Percentiles rank a stretch among this genome's conserved stretches.
These are phyloP conservation scores for Teunomyces cretensis DNA, from an alignment of 805 yeast genomes.

Conservation along the genomic window DNA sequence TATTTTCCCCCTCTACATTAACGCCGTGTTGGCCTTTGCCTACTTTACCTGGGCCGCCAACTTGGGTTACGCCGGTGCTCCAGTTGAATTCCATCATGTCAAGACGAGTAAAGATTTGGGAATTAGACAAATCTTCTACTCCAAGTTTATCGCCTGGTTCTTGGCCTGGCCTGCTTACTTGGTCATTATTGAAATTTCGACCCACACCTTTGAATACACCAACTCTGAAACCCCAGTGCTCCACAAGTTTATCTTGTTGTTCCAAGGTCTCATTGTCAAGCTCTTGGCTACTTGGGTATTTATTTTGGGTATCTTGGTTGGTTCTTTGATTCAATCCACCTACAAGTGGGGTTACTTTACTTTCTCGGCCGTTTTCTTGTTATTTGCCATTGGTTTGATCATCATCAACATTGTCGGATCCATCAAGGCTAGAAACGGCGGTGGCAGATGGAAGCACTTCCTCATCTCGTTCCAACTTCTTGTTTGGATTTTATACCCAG, in stretches of 20 bases:
- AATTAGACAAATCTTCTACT: slow-evolving; percentile 55
- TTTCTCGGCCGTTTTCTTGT: slow-evolving; percentile 47
- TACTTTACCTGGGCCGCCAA: slow-evolving; percentile 59
- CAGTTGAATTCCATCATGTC: slow-evolving; percentile 50
- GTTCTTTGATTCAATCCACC: slow-evolving; percentile 50
- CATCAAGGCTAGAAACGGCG: slow-evolving; percentile 4
- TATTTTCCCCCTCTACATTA: slow-evolving; percentile 42
- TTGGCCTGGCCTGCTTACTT: slow-evolving; percentile 48
- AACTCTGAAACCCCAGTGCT: slow-evolving; percentile 29
- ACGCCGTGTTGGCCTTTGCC: slow-evolving; percentile 44
- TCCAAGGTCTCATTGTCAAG: slow-evolving; percentile 42
- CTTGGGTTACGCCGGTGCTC: slow-evolving; percentile 52
- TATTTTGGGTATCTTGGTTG: slow-evolving; percentile 57
- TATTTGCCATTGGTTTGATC: slow-evolving; percentile 39
- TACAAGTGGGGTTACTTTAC: slow-evolving; percentile 73
- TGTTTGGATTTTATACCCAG: slow-evolving; percentile 50
- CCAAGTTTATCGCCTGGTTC: slow-evolving; percentile 59
- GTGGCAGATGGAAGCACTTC: slow-evolving; percentile 5
- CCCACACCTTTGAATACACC: slow-evolving; percentile 29
- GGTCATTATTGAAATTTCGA: slow-evolving; percentile 30
- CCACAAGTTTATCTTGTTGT: slow-evolving; percentile 26
- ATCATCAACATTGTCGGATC: slow-evolving; percentile 8
- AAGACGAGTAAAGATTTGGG: slow-evolving; percentile 26
- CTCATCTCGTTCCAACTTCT: slow-evolving; percentile 33
- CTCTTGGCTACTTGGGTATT: slow-evolving; percentile 46